These are phyloP conservation scores for Cercophora sp. DNA, from an alignment of 495 filamentous ascomycete species.

Conservation along the genomic window DNA sequence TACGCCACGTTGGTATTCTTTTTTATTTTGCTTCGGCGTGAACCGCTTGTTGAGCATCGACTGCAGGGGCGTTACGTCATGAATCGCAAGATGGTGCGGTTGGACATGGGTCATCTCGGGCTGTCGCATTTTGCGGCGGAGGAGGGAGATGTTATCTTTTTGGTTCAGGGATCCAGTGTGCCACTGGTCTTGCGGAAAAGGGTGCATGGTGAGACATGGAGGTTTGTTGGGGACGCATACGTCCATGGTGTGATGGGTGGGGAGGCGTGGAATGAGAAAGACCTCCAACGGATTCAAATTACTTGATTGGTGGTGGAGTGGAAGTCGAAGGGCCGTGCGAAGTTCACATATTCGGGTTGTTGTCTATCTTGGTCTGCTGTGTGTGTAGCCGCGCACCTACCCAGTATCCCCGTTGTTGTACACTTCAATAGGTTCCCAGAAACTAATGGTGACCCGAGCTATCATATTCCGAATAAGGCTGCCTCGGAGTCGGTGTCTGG, in stretches of 20 bases:
- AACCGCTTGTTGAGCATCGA: neutral
- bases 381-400: too few species aligned
- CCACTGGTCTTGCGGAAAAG: neutral
- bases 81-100: conserved; percentile 4
- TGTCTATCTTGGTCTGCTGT: too few species aligned
- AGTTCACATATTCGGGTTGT: too few species aligned
- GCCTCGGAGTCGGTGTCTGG: too few species aligned
- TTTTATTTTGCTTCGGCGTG: neutral
- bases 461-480: too few species aligned
- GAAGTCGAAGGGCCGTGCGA: too few species aligned
- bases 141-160: neutral
- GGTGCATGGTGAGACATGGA: neutral
- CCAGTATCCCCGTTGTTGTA: too few species aligned
- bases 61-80: conserved; percentile 1
- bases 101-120: neutral
- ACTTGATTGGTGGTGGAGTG: too few species aligned
- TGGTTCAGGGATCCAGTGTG: conserved; percentile 4
- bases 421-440: too few species aligned
- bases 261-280: neutral
- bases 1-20: neutral
- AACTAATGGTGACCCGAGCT: too few species aligned
- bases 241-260: neutral
- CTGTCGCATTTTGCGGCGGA: neutral
- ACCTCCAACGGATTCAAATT: neutral
- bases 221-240: conserved; percentile 7